A percentile compares a stretch with the other conserved stretches of the same genome.
Evolutionary conservation across 768 basidiomycete species (phyloP).

Genomic region (Leccinum fibrillosum): DNA sequence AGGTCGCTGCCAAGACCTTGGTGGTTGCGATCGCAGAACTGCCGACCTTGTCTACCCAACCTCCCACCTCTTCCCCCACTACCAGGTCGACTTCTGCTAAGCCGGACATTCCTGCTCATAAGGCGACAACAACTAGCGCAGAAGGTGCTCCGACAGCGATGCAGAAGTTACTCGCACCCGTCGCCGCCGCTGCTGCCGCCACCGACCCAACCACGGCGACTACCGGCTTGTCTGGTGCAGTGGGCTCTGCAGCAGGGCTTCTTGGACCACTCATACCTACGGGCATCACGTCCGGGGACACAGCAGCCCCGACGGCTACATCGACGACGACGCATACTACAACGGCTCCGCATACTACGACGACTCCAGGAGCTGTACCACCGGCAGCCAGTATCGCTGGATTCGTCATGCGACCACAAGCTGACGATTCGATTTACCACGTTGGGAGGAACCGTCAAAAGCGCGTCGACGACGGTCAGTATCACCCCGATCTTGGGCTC

Average conservation of each 20-base stretch:
- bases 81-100: neutral
- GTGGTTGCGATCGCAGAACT: neutral
- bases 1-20: neutral
- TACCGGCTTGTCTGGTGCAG: neutral
- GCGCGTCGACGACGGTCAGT: conserved; percentile 11
- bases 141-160: neutral
- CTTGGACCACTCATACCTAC: neutral
- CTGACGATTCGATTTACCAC: neutral
- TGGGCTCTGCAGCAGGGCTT: neutral
- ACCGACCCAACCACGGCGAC: neutral
- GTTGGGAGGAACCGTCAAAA: neutral
- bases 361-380: neutral
- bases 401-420: neutral
- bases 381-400: neutral
- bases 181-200: neutral
- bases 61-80: neutral
- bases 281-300: neutral
- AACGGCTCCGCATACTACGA: neutral
- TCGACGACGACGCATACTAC: neutral
- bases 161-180: neutral
- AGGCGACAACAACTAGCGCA: neutral
- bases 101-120: neutral
- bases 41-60: neutral
- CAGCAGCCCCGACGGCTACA: neutral
- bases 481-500: conserved; percentile 3